These are phyloP conservation scores for Diaporthe capsici DNA, from an alignment of 2,329 filamentous ascomycete genomes.

Conservation along the genomic window DNA sequence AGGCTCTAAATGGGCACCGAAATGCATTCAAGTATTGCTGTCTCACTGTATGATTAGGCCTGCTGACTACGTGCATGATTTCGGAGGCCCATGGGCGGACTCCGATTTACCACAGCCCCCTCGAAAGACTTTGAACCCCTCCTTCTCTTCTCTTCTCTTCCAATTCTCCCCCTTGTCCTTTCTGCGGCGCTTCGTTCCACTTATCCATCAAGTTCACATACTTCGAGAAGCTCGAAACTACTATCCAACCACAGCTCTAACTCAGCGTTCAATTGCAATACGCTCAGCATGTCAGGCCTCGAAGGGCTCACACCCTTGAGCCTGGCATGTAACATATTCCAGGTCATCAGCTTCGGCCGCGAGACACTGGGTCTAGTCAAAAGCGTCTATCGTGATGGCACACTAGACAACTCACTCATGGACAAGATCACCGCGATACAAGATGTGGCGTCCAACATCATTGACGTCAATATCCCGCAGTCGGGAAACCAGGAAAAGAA, in stretches of 20 bases:
- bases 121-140: background rate
- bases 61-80: background rate
- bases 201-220: background rate
- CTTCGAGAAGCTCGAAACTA: background rate
- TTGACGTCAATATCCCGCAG: background rate
- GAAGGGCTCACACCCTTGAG: background rate
- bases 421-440: background rate
- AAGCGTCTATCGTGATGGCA: background rate
- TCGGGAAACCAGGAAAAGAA: background rate
- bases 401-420: background rate
- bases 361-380: background rate
- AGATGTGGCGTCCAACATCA: background rate
- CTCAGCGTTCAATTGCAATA: too few species aligned
- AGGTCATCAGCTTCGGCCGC: constrained; percentile 12
- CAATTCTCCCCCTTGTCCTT: background rate
- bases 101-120: background rate
- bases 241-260: background rate
- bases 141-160: too few species aligned
- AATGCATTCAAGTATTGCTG: background rate
- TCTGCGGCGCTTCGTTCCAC: background rate
- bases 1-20: background rate
- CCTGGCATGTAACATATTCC: background rate
- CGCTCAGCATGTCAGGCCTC: background rate
- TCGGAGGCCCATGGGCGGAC: background rate
- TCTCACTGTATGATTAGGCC: too few species aligned